A percentile compares a stretch with the other conserved stretches of the same genome.
Conservation (phyloP, 2,329 filamentous ascomycete genomes). For the Colletotrichum trifolii region DNA sequence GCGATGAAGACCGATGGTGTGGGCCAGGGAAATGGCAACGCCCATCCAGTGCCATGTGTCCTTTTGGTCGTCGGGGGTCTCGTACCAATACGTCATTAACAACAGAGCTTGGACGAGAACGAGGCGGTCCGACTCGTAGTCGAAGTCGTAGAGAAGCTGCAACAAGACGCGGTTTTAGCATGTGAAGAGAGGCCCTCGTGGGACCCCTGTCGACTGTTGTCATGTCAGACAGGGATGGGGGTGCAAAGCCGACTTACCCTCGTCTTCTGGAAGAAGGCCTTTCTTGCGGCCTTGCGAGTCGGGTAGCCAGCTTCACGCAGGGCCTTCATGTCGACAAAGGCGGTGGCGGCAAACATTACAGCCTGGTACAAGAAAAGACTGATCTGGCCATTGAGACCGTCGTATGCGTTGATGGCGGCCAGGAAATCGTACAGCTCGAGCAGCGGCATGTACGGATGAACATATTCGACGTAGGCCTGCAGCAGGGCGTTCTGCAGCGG, state of each 20-base stretch:
- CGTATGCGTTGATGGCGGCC: conserved; percentile 69
- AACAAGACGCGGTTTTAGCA: conserved; percentile 34
- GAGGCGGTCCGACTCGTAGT: conserved; percentile 91
- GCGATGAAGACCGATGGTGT: conserved; percentile 92
- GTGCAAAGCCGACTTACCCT: conserved; percentile 67
- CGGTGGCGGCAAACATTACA: conserved; percentile 92
- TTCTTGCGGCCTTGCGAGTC: conserved; percentile 83
- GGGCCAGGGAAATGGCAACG: conserved; percentile 89
- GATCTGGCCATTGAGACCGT: conserved; percentile 77
- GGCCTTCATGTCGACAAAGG: conserved; percentile 85
- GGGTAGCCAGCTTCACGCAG: conserved; percentile 82
- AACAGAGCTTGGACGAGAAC: conserved; percentile 88
- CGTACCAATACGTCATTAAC: conserved; percentile 97
- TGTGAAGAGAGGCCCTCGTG: conserved; percentile 40
- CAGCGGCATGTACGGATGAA: conserved; percentile 94
- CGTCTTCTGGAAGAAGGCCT: conserved; percentile 88
- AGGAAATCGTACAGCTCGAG: conserved; percentile 75
- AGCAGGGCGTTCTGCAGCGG: conserved; percentile 83
- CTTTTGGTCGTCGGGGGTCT: conserved; percentile 95
- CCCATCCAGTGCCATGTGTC: conserved; percentile 99
- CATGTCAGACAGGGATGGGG: conserved; percentile 13
- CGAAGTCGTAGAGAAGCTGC: conserved; percentile 90
- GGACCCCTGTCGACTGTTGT: conserved; percentile 19
- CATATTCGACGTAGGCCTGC: conserved; percentile 85
- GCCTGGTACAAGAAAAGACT: conserved; percentile 93